Conservation (phyloP, 2,329 filamentous ascomycete genomes). For the Fusarium sp. region DNA sequence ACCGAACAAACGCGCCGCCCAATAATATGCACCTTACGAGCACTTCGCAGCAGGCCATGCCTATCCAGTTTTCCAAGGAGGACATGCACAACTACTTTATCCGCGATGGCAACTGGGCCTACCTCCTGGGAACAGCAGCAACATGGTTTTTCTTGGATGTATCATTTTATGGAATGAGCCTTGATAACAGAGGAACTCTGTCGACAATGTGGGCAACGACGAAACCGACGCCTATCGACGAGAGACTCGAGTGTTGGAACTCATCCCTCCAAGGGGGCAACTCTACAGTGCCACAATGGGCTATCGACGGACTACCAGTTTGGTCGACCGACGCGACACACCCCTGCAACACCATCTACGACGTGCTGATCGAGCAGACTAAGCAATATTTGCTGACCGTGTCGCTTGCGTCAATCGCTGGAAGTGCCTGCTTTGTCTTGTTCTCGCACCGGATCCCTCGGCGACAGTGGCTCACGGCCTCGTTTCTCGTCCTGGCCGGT, state of each 20-base stretch:
- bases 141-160: conserved; percentile 68
- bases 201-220: conserved; percentile 55
- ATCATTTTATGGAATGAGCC: conserved; percentile 65
- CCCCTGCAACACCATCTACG: conserved; percentile 65
- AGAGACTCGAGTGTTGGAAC: conserved; percentile 60
- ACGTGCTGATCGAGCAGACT: conserved; percentile 63
- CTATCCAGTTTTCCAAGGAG: conserved; percentile 61
- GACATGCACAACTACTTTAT: conserved; percentile 66
- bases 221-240: conserved; percentile 49
- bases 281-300: conserved; percentile 60
- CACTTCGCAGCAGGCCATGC: conserved; percentile 53
- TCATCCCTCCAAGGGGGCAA: conserved; percentile 57
- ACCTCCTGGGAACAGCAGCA: conserved; percentile 57
- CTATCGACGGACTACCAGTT: conserved; percentile 53
- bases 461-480: conserved; percentile 62
- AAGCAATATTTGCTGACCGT: conserved; percentile 66
- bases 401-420: conserved; percentile 63
- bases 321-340: conserved; percentile 64
- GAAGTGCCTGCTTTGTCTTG: conserved; percentile 62
- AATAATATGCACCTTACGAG: conserved; percentile 42
- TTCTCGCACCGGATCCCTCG: conserved; percentile 62
- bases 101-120: conserved; percentile 52
- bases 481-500: conserved; percentile 60
- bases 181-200: conserved; percentile 57
- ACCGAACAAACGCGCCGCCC: conserved; percentile 35